Base-by-base conservation (phyloP, 306 rosid species). In the Prosopis cineraria region DNA sequence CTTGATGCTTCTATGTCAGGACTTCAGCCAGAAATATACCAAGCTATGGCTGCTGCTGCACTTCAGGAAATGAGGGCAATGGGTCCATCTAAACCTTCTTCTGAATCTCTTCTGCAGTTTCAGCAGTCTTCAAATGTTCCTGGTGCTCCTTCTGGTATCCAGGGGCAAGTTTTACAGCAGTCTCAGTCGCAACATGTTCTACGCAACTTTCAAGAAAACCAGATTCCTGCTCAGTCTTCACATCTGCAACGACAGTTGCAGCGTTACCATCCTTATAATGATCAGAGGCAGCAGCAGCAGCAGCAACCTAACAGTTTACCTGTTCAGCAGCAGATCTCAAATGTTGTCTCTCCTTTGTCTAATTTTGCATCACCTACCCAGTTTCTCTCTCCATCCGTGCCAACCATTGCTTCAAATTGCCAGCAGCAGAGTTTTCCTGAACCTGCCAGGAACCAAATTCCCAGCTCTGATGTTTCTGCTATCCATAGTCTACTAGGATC, bases 1-100 rank as follows among this genome's bases (percentile, higher is more conserved):
- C 75, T 86, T 24, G 96, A 91, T 74, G 85, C 94, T 67, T 88
- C 96, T 67, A 77, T 90, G 76, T 77, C 90, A 10, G 94, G 94
- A 58, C 76, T 93, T 79, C 98, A 89, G 58, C 80, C 94, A 36
- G 98, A 93, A 70, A 75, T 89, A 79, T 89, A 91, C 84, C 98
- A 93, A 83, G 90, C 94, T 70, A 88, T 91, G 94, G 89, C 94
- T 79, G 88, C 97, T 80, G 86, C 96, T 62, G 94, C 98, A 50
- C 89, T 90, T 63, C 98, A 93, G 83, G 96, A 93, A 58, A 88
- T 89, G 96, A 89, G 98, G 73, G 72, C 83, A 3, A 80, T 84
- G 34, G 94, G 88, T 77, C 93, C 90, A 39, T 87, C 94, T 9
- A 89, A 89, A 70, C 55, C 89, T 27, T 65, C 85, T 17, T 83